These are phyloP conservation scores for Apophysomyces ossiformis DNA, from an alignment of 371 early-diverging fungal genomes.

Conservation along the genomic window DNA sequence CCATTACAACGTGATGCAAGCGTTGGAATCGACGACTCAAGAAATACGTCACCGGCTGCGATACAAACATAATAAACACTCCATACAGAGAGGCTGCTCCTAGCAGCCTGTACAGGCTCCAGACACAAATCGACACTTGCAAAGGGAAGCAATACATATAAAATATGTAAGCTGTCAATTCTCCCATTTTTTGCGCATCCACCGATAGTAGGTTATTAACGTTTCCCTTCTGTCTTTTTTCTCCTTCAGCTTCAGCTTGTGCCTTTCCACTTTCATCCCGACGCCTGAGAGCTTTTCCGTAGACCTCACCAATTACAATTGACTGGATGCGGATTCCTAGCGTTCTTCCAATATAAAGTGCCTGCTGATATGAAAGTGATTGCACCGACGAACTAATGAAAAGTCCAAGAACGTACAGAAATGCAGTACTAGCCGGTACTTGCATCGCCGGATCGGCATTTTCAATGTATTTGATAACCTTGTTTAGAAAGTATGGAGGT, in stretches of 20 bases:
- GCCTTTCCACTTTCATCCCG: conserved; percentile 46
- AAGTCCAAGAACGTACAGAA: conserved; percentile 63
- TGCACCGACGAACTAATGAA: conserved; percentile 54
- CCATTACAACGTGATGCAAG: conserved; percentile 56
- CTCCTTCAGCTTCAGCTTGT: conserved; percentile 20
- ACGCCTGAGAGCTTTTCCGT: conserved; percentile 58
- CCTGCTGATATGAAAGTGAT: conserved; percentile 54
- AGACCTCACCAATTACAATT: conserved; percentile 65
- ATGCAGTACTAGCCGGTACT: conserved; percentile 45
- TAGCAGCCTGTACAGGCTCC: conserved; percentile 65
- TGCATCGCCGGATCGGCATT: conserved; percentile 32
- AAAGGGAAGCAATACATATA: conserved; percentile 65
- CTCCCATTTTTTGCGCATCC: conserved; percentile 61
- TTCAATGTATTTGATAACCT: conserved; percentile 61
- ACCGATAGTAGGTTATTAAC: conserved; percentile 60
- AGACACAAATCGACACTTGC: conserved; percentile 60
- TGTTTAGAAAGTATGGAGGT: conserved; percentile 62
- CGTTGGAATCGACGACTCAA: conserved; percentile 55
- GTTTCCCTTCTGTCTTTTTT: conserved; percentile 43
- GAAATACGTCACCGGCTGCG: conserved; percentile 63
- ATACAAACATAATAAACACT: conserved; percentile 57
- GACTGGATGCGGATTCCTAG: conserved; percentile 59
- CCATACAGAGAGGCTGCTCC: conserved; percentile 71
- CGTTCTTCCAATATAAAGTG: conserved; percentile 60
- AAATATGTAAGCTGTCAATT: conserved; percentile 56